phyloP scores from a whole-genome alignment of 2,329 filamentous ascomycete species.

The Hawksworthiomyces lignivorus region DNA sequence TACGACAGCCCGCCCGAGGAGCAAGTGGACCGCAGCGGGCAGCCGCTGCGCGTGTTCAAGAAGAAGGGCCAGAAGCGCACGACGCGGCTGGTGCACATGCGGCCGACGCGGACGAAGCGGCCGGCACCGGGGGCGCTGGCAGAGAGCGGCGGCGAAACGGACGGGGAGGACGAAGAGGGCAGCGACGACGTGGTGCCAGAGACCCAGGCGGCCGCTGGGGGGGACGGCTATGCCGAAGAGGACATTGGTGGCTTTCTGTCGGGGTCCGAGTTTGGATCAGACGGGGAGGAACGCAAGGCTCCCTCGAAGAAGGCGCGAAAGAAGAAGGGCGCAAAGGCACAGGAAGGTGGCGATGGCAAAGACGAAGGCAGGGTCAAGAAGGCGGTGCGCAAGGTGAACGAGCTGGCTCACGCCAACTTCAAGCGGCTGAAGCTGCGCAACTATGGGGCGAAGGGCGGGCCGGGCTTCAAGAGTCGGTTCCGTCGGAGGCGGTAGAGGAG shows the following conservation, averaged over 20 bases:
- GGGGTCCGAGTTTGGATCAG: conserved; percentile 9
- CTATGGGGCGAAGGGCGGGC: conserved; percentile 53
- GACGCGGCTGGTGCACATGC: conserved; percentile 61
- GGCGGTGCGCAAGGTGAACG: conserved; percentile 52
- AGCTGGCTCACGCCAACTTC: conserved; percentile 59
- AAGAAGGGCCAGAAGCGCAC: conserved; percentile 80
- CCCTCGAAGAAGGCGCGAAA: conserved; percentile 20
- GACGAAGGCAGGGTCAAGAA: conserved; percentile 41
- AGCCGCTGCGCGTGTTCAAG: conserved; percentile 60
- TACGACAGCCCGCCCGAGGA: conserved; percentile 51
- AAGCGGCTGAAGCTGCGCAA: conserved; percentile 57
- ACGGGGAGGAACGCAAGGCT: conserved; percentile 20
- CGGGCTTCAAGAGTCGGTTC: conserved; percentile 50
- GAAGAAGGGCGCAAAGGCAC: conserved; percentile 22
- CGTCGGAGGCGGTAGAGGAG: conserved; percentile 36
- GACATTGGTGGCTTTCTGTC: conserved; percentile 16
- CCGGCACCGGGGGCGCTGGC: conserved; percentile 27
- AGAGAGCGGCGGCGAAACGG: conserved; percentile 19
- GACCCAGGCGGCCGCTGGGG: conserved; percentile 25
- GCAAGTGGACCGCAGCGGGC: conserved; percentile 39
- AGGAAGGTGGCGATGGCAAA: conserved; percentile 13
- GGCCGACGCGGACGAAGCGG: conserved; percentile 42
- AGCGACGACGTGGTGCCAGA: conserved; percentile 33
- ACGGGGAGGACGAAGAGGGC: conserved; percentile 29
- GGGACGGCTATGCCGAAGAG: conserved; percentile 26